Base-by-base conservation (phyloP, 1,139 yeast species). In the Suhomyces bribrorum region DNA sequence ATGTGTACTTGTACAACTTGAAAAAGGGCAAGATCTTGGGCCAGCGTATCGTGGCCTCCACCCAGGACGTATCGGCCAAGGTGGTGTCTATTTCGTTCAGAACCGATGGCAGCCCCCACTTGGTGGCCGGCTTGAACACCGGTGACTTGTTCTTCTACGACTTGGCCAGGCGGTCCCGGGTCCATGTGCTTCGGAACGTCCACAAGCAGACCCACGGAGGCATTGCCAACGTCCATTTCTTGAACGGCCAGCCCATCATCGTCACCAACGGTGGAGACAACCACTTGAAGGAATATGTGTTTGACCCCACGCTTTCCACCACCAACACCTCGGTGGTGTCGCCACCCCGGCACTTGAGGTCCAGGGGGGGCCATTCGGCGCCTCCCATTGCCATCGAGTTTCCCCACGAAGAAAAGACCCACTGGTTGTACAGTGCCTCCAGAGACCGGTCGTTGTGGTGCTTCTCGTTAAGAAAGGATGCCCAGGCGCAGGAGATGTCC, bases 201-300 rank as follows among this genome's bases (percentile, higher is more conserved):
- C 97, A 90, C 57, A 73, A 69, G 41, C 92, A 85, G 48, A 56
- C 74, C 1, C 76, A 76, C 44, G 96, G 96, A 15, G 96, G 97
- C 52, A 81, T 89, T n/a, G 68, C 90, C 7, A 77, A 76, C 36
- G 87, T 80, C 7, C 73, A 77, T 34, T 94, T 88, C 61, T 70
- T 94, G 44, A 85, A 87, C 49, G 97, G 97, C 3, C 97, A 92
- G 64, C 94, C 98, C 0, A 82, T 94, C 26, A 69, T 89, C 16
- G 83, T 92, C n/a, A 84, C 96, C 2, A 81, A 85, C 36, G 97
- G 98, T 52, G 94, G 88, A 32, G 98, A 94, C 59, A 94, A 94
- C 61, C 79, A 81, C 36, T 70, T 94, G 50, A 86, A 87, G 52
- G 98, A 94, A 62, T 86, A 74, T 56, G 97, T 90, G 0, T 94